Conservation (phyloP, 2,329 filamentous ascomycete genomes). For the Trichophyton rubrum region DNA sequence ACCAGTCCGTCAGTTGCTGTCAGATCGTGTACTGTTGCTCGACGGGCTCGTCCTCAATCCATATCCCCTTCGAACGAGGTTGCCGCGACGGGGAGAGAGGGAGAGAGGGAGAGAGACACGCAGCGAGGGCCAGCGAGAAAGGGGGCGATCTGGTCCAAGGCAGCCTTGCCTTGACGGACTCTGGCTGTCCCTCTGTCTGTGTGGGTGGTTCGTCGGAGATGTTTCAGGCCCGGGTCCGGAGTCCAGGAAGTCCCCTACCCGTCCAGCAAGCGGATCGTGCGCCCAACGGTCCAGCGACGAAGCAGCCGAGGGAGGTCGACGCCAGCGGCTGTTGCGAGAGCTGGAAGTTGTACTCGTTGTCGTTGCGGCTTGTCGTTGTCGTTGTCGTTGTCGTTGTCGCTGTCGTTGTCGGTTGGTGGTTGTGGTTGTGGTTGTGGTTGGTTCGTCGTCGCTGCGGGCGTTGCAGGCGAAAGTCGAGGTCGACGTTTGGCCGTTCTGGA, state of each 20-base stretch:
- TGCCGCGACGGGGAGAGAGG: background rate
- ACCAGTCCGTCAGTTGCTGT: background rate
- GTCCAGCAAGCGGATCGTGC: background rate
- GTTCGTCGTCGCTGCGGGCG: background rate
- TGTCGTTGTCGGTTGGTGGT: background rate
- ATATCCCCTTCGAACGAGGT: background rate
- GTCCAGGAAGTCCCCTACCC: background rate
- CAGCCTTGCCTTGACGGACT: background rate
- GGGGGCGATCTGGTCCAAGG: background rate
- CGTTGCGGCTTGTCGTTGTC: too few species aligned
- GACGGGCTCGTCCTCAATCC: background rate
- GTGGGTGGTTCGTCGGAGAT: background rate
- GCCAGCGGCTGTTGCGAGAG: too few species aligned
- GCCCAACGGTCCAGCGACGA: background rate
- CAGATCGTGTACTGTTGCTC: background rate
- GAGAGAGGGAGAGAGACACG: background rate
- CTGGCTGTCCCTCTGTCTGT: background rate
- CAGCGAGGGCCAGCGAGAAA: background rate
- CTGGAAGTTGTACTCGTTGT: background rate
- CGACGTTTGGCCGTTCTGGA: background rate
- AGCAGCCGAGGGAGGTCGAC: too few species aligned
- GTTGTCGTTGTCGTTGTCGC: background rate
- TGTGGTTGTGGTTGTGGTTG: too few species aligned
- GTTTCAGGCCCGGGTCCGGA: background rate
- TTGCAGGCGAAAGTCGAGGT: background rate